phyloP scores from a whole-genome alignment of 2,329 filamentous ascomycete species.

The Hirsutella rhossiliensis region DNA sequence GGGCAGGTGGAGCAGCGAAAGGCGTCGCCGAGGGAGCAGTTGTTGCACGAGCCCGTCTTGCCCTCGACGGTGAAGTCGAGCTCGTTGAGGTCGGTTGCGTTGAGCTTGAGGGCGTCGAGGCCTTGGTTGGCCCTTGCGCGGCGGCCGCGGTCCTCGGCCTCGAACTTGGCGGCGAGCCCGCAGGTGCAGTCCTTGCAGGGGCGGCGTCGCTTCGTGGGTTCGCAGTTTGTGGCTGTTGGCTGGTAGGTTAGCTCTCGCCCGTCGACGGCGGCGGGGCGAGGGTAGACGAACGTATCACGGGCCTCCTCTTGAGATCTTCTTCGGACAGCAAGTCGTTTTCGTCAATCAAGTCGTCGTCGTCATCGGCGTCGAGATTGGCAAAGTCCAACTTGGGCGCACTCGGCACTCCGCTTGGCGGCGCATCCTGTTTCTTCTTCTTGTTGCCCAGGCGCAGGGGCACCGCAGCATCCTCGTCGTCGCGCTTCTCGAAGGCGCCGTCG shows the following conservation, averaged over 20 bases:
- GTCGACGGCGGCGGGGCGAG: neutral
- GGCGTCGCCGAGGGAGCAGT: conserved; percentile 86
- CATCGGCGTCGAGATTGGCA: conserved; percentile 41
- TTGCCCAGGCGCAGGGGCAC: conserved; percentile 33
- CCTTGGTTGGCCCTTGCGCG: conserved; percentile 53
- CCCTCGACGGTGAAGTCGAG: conserved; percentile 97
- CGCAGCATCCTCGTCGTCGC: conserved; percentile 47
- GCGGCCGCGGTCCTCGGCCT: conserved; percentile 70
- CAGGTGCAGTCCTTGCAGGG: conserved; percentile 98
- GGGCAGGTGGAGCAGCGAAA: conserved; percentile 64
- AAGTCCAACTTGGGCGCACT: conserved; percentile 42
- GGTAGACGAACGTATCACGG: conserved; percentile 72
- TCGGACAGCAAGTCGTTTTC: conserved; percentile 80
- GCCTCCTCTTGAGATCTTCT: conserved; percentile 66
- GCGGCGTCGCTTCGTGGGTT: conserved; percentile 79
- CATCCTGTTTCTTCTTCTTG: conserved; percentile 23
- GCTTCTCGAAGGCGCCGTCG: conserved; percentile 60
- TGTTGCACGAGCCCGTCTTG: conserved; percentile 89
- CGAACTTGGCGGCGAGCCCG: conserved; percentile 73
- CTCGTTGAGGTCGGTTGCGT: conserved; percentile 65
- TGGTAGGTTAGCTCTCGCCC: neutral
- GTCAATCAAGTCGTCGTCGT: conserved; percentile 79
- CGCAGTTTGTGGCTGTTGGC: conserved; percentile 64
- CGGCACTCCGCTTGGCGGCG: conserved; percentile 42
- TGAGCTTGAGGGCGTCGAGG: conserved; percentile 60